Evolutionary conservation across 2,329 filamentous ascomycete species (phyloP), one percentile per base, ranked within the genome.

Genomic region (Plectosphaerella cucumerina): DNA sequence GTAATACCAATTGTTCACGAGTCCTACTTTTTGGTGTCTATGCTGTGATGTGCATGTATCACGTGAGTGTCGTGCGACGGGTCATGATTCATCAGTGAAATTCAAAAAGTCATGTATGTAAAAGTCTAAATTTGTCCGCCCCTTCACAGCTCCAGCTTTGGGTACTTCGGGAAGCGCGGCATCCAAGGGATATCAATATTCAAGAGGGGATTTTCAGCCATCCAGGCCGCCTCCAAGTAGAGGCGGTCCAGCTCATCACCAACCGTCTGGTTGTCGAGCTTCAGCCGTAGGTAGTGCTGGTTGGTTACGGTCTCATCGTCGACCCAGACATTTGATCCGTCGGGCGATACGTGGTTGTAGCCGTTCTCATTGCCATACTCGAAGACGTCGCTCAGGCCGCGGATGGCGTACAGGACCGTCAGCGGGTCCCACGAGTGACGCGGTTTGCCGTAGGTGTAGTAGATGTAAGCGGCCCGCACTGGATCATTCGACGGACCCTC

Each of bases 241-340:
- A 65, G 44, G 21, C 53, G 48, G 50, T 69, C 66, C 11, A 70
- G 49, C 44, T 64, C 59, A 4, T 45, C 55, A 1, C 63, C 61
- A 9, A 63, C 64, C 12, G 58, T 62, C 33, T 57, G 57, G 48
- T 69, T 64, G 15, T 56, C 56, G 2, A 60, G 58, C 45, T 56
- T 67, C 37, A 75, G 53, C 43, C 55, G 60, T 45, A 77, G 50
- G 62, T 68, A 76, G 49, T 66, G 65, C 60, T 75, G 73, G 37
- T 69, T 67, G 15, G 56, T 67, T 4, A 62, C 57, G 6, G 20
- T 21, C 15, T 61, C 50, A 37, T 75, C 70, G 14, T 62, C 59
- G 2, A 74, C 56, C 74, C 74, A 77, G n/a, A 46, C 45, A 54
- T 77, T 76, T 4, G 67, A 62, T 2, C 74, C 73, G 35, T 76